Evolutionary conservation across 2,329 filamentous ascomycete genomes (phyloP), one percentile per base, ranked within the genome.

Genomic region (Phyllosticta citribraziliensis): DNA sequence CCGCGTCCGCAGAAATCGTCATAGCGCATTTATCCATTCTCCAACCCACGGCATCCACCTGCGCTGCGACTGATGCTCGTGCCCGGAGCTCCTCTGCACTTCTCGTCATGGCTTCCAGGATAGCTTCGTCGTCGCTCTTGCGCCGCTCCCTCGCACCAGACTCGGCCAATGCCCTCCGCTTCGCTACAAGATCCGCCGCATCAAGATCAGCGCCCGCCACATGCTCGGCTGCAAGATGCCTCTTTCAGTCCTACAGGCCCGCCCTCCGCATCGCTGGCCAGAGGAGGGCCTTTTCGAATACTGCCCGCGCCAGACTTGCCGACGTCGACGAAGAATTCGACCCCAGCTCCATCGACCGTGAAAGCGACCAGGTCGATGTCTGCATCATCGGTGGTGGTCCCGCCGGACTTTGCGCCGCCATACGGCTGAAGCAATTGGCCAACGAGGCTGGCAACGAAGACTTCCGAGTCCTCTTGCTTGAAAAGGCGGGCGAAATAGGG

Each of bases 371-470:
- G 76, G 94, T 99, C 30, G 94, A 99, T 75, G 92, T 99, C 30
- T 96, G 91, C 75, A 97, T 99, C 70, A 85, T 99, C 59, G 94
- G 94, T 70, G 94, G 90, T 74, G 93, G 94, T n/a, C 94, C 94
- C 58, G 90, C 94, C 58, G 94, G 94, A 63, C 82, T 99, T 66
- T 88, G 89, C 67, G 92, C 94, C 55, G 94, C 93, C 57, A 99
- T 99, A 71, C 88, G 89, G 66, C 79, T 99, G 60, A 97, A 97
- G 80, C 93, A 99, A 76, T 81, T 97, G 57, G 94, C 94, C 67
- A 97, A 92, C 70, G 91, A 92, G 71, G 90, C 89, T 35, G 93
- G 94, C 65, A 96, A 97, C 74, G 91, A 97, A 65, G 92, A 97
- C 65, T 97, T 99, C 73, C 84, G 94, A 35, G 93, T 99, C 11